These are phyloP conservation scores for Pythium myriotylum DNA, from an alignment of 352 stramenopile species.

Conservation along the genomic window DNA sequence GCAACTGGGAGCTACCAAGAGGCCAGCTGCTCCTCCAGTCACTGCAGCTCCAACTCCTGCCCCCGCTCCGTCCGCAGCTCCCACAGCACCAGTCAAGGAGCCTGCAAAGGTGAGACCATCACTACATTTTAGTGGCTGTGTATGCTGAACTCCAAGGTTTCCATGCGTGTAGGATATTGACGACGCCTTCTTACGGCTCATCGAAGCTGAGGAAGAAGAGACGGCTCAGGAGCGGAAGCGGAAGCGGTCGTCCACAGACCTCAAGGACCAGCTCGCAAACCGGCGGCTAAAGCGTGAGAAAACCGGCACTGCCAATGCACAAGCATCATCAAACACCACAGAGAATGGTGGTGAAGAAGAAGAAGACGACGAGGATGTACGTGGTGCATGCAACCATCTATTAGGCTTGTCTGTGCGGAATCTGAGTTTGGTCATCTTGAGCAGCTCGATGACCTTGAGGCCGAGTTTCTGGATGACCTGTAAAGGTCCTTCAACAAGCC, in stretches of 20 bases:
- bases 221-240: slow-evolving; percentile 46
- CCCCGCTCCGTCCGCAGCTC: slow-evolving; percentile 16
- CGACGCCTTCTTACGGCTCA: slow-evolving; percentile 74
- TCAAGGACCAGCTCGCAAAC: slow-evolving; percentile 50
- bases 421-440: not conserved
- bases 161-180: slow-evolving; percentile 54
- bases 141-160: not conserved
- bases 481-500: slow-evolving; percentile 20
- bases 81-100: slow-evolving; percentile 28
- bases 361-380: slow-evolving; percentile 9
- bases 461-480: slow-evolving; percentile 69
- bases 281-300: slow-evolving; percentile 39
- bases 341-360: slow-evolving; percentile 8
- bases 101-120: slow-evolving; percentile 23
- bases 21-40: slow-evolving; percentile 19
- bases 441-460: slow-evolving; percentile 78
- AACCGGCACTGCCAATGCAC: slow-evolving; percentile 17
- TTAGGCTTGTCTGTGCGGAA: too few relatives aligned
- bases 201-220: slow-evolving; percentile 78
- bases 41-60: slow-evolving; percentile 2
- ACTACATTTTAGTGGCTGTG: too few relatives aligned
- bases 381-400: not conserved
- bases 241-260: slow-evolving; percentile 52
- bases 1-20: slow-evolving; percentile 33
- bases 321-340: not conserved